Evolutionary conservation across 768 basidiomycete genomes (phyloP).

Genomic region (Tylopilus subfusipes): DNA sequence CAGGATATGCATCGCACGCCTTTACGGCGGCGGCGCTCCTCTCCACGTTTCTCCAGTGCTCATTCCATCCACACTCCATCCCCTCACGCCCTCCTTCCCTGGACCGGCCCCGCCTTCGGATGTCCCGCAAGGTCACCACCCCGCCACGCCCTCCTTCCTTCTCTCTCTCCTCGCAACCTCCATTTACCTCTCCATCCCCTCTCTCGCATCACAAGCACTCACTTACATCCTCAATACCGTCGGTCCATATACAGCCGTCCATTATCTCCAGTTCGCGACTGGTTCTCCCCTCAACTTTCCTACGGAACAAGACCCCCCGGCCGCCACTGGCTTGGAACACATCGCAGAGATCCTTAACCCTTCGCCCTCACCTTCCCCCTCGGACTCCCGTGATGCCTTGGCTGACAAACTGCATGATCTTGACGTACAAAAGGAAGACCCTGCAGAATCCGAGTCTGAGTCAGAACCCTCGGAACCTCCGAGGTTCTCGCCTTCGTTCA

Average conservation of each 20-base stretch:
- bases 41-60: slow-evolving; percentile 64
- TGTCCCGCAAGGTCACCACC: slow-evolving; percentile 57
- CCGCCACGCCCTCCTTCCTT: slow-evolving; percentile 75
- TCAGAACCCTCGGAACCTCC: slow-evolving; percentile 22
- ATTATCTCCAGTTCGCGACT: slow-evolving; percentile 79
- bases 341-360: slow-evolving; percentile 51
- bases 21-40: slow-evolving; percentile 83
- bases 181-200: slow-evolving; percentile 79
- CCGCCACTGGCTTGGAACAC: slow-evolving; percentile 67
- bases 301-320: slow-evolving; percentile 44
- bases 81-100: slow-evolving; percentile 68
- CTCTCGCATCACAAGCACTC: slow-evolving; percentile 73
- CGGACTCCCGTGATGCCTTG: slow-evolving; percentile 21
- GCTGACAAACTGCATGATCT: slow-evolving; percentile 32
- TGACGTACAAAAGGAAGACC: slow-evolving; percentile 37
- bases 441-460: slow-evolving; percentile 32
- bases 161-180: slow-evolving; percentile 85
- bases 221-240: slow-evolving; percentile 66
- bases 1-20: slow-evolving; percentile 80
- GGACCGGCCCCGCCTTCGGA: slow-evolving; percentile 22
- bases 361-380: slow-evolving; percentile 20
- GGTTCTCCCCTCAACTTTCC: slow-evolving; percentile 58
- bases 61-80: slow-evolving; percentile 61
- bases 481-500: slow-evolving; percentile 42
- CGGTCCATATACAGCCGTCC: slow-evolving; percentile 71